phyloP scores from a whole-genome alignment of 1,284 basidiomycete genomes.

The Amanita bisporigera region DNA sequence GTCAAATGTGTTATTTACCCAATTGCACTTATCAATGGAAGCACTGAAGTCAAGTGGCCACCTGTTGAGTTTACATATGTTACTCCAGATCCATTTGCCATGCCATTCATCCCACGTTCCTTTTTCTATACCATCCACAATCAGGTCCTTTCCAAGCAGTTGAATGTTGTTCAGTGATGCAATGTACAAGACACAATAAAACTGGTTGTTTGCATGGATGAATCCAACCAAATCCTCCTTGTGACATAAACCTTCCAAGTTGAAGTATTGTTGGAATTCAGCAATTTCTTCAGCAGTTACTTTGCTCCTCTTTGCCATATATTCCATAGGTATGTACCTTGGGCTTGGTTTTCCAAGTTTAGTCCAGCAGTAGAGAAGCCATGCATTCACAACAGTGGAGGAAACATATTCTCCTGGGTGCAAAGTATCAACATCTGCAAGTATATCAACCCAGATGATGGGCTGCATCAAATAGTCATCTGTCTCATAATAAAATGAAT shows the following conservation, averaged over 20 bases:
- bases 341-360: neutral
- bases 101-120: neutral
- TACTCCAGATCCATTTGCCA: neutral
- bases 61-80: neutral
- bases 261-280: neutral
- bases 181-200: neutral
- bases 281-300: neutral
- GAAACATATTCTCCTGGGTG: constrained; percentile 12
- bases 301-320: neutral
- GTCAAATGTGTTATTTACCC: neutral
- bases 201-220: neutral
- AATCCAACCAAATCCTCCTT: neutral
- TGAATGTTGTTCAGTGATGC: neutral
- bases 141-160: neutral
- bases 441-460: neutral
- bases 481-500: neutral
- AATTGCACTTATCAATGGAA: neutral
- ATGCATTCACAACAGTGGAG: neutral
- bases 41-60: neutral
- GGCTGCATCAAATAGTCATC: neutral
- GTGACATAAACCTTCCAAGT: neutral
- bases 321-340: neutral
- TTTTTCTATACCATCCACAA: neutral
- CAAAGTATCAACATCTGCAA: neutral
- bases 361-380: neutral